Evolutionary conservation across 2,329 filamentous ascomycete species (phyloP), one percentile per base, ranked within the genome.

Genomic region (Emmonsia crescens): DNA sequence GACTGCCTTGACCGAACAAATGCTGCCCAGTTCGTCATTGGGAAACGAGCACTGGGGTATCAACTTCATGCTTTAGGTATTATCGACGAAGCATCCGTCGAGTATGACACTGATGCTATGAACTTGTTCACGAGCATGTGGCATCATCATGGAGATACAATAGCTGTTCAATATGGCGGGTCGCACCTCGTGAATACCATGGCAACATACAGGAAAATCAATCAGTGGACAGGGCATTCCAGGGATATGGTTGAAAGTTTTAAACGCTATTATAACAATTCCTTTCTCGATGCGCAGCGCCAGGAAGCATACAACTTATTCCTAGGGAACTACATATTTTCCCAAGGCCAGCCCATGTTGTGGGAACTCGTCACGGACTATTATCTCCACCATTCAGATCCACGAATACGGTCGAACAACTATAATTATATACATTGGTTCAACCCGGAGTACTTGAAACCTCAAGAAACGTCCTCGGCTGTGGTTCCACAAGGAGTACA

Each of bases 241-340:
- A 84, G 94, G 67, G 94, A 99, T 74, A 97, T 99, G 93, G 92
- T 99, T 27, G 94, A 99, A 76, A 96, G 91, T 73, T 96, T 99
- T 79, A 99, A 97, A 74, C 85, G 94, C 33, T 99, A 97, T 74
- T 99, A 99, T 75, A 96, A 97, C 77, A 99, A 99, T 71, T 96
- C 93, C 0, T 99, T 99, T 73, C 83, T 99, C 9, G 94, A 99
- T 73, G 92, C 89, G n/a, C 94, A 99, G 72, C 86, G 94, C 38
- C 94, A 99, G 75, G 94, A 99, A 75, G 94, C 94, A 0, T 97
- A 97, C 75, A 99, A 99, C 68, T 80, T 99, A 10, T 99, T 99
- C 71, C 82, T 99, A 1, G 94, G 94, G 6, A 96, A 97, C 71
- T 99, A 99, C 73, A 89, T 92, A 58, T 97, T 91, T 71, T 78